Conservation (phyloP, 306 rosid genomes). For the Lotus japonicus region DNA sequence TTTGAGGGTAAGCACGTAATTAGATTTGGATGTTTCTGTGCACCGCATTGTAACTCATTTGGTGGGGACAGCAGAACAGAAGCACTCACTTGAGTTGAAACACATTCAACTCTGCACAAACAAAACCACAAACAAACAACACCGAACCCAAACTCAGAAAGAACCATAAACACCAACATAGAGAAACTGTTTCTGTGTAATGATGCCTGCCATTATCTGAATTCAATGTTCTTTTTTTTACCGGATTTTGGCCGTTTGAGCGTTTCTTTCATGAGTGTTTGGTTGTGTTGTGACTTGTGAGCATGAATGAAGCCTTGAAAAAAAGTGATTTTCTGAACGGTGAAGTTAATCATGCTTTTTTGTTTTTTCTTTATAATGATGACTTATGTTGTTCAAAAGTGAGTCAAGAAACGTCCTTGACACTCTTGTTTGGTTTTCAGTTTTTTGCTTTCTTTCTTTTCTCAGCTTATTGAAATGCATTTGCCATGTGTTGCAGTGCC, state of each 20-base stretch:
- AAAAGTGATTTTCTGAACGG: background rate
- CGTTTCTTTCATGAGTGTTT: background rate
- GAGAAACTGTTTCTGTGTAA: constrained; percentile 3
- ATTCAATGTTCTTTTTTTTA: constrained; percentile 18
- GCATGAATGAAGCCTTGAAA: background rate
- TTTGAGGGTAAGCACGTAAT: background rate
- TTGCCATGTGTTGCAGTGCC: constrained; percentile 8
- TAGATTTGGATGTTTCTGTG: background rate
- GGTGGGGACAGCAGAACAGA: background rate
- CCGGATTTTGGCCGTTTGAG: constrained; percentile 20
- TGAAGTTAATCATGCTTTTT: background rate
- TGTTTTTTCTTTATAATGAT: background rate
- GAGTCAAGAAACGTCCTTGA: constrained; percentile 39
- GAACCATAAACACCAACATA: constrained; percentile 8
- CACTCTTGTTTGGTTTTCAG: constrained; percentile 16
- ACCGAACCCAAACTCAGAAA: constrained; percentile 47
- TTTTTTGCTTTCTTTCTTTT: background rate
- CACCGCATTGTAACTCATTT: constrained; percentile 2
- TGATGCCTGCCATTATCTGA: constrained; percentile 40
- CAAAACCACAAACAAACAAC: constrained; percentile 16
- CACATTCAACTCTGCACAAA: background rate
- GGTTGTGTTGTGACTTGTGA: background rate
- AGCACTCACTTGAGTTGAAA: background rate
- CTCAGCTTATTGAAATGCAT: constrained; percentile 4
- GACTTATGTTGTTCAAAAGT: constrained; percentile 26